Conservation (phyloP, 1,139 yeast species). For the Hyphopichia wangnamkhiaoensis region DNA sequence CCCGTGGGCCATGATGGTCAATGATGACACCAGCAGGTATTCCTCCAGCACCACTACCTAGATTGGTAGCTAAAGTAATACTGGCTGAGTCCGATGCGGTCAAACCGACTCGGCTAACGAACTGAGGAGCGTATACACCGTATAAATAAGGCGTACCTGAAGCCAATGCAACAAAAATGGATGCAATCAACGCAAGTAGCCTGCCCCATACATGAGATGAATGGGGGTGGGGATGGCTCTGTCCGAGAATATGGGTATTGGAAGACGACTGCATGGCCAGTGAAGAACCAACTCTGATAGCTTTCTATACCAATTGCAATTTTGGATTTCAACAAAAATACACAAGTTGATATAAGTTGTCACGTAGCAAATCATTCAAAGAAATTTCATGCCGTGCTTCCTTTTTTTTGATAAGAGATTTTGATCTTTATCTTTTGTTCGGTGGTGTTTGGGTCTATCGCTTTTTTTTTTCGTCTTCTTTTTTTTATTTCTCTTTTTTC, state of each 20-base stretch:
- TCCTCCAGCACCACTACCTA: slow-evolving; percentile 71
- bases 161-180: slow-evolving; percentile 40
- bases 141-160: slow-evolving; percentile 74
- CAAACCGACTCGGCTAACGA: slow-evolving; percentile 55
- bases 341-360: too few species aligned
- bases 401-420: neutral
- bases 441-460: neutral
- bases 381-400: too few species aligned
- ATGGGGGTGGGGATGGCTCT: neutral
- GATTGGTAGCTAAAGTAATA: slow-evolving; percentile 58
- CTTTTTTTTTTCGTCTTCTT: too few species aligned
- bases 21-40: slow-evolving; percentile 67
- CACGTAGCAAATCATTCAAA: too few species aligned
- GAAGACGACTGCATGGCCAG: too few species aligned
- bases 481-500: too few species aligned
- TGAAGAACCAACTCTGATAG: too few species aligned
- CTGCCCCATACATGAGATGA: neutral
- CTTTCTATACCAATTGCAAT: too few species aligned
- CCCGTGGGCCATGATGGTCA: slow-evolving; percentile 58
- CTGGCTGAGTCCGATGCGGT: slow-evolving; percentile 64
- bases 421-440: neutral
- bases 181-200: slow-evolving; percentile 11
- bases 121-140: slow-evolving; percentile 73
- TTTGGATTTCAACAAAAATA: too few species aligned
- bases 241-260: too few species aligned